Percentiles rank a stretch among this genome's conserved stretches.
Conservation (phyloP, 768 basidiomycete species). For the Saitozyma sp. region DNA sequence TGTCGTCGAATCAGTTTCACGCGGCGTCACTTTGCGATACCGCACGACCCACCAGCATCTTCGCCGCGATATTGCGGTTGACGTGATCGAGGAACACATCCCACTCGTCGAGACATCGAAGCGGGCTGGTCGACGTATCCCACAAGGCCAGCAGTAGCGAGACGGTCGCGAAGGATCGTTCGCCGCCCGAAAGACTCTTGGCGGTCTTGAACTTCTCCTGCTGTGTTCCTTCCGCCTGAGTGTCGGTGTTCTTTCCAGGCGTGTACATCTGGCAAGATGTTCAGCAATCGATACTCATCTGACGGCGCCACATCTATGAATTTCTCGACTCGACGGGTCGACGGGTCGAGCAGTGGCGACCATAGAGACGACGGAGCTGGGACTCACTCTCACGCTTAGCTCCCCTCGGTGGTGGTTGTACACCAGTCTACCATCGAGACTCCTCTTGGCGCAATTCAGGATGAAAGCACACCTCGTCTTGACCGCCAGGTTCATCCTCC, state of each 20-base stretch:
- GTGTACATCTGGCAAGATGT: no score
- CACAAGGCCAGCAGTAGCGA: constrained; percentile 90
- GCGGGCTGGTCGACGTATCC: constrained; percentile 91
- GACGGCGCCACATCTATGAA: neutral
- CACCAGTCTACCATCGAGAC: constrained; percentile 80
- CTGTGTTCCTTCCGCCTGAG: constrained; percentile 72
- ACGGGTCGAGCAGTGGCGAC: neutral
- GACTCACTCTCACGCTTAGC: constrained; percentile 26
- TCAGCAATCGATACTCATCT: neutral
- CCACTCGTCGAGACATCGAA: constrained; percentile 97
- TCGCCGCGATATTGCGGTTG: constrained; percentile 82
- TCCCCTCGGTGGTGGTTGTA: constrained; percentile 65
- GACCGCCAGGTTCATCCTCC: constrained; percentile 83
- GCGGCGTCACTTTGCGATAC: neutral
- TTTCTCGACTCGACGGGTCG: neutral
- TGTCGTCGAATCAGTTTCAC: constrained; percentile 45
- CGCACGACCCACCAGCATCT: constrained; percentile 70
- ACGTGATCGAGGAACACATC: constrained; percentile 80
- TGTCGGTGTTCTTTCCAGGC: neutral
- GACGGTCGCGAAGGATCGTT: constrained; percentile 96
- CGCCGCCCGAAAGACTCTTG: constrained; percentile 69
- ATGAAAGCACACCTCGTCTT: constrained; percentile 70
- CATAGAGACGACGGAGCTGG: neutral
- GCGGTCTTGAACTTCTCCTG: constrained; percentile 50
- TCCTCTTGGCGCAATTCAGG: constrained; percentile 77